phyloP scores from a whole-genome alignment of 495 filamentous ascomycete genomes.

The Aspergillus saccharolyticus region DNA sequence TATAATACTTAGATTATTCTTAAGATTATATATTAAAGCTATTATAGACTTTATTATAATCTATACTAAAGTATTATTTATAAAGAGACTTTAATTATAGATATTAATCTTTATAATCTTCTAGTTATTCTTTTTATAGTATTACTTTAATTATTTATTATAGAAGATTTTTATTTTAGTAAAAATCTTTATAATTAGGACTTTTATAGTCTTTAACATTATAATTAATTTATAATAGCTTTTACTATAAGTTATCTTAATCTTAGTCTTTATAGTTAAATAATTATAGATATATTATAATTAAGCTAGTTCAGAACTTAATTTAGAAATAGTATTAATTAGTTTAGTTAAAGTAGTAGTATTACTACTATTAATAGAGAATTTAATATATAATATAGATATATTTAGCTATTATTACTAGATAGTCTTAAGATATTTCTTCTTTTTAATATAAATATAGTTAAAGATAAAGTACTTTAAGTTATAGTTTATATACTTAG shows the following conservation, averaged over 20 bases:
- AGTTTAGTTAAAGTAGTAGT: too few relatives aligned
- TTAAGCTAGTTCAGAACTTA: not conserved
- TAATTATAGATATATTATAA: not conserved
- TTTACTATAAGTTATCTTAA: too few relatives aligned
- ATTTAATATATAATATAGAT: not conserved
- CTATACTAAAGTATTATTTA: not conserved
- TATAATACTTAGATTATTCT: not conserved
- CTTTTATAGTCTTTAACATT: too few relatives aligned
- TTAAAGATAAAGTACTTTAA: not conserved
- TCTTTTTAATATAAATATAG: not conserved
- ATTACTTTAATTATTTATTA: too few relatives aligned
- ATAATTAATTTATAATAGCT: too few relatives aligned
- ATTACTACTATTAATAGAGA: not conserved
- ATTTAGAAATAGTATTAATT: not conserved
- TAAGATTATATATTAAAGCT: not conserved
- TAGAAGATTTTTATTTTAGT: too few relatives aligned
- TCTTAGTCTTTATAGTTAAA: too few relatives aligned
- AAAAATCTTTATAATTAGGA: too few relatives aligned
- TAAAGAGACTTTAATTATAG: too few relatives aligned
- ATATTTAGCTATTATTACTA: not conserved
- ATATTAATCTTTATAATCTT: too few relatives aligned
- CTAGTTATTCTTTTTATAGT: too few relatives aligned
- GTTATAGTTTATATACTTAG: not conserved
- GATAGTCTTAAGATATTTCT: not conserved
- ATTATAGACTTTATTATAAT: not conserved